Percentiles rank a stretch among this genome's conserved stretches.
phyloP scores from a whole-genome alignment of 495 filamentous ascomycete genomes.

The Xylaria nigripes region DNA sequence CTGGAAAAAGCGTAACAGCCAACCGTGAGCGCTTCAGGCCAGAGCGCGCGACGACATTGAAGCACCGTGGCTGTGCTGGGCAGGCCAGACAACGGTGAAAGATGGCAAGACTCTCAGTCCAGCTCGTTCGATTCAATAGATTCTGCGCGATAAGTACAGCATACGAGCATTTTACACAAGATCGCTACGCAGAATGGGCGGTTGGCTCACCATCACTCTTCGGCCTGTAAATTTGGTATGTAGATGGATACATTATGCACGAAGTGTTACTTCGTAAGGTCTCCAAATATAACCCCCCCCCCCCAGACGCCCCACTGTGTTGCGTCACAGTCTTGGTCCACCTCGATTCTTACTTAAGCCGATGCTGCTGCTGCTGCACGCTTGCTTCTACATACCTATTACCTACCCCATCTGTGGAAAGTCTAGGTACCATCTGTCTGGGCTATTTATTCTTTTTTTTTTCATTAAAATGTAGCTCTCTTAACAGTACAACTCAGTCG shows the following conservation, averaged over 20 bases:
- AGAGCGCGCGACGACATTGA: background rate
- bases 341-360: background rate
- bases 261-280: background rate
- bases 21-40: background rate
- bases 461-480: background rate
- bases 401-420: background rate
- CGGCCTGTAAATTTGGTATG: no score
- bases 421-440: background rate
- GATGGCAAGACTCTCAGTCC: background rate
- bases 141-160: background rate
- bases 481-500: constrained; percentile 4
- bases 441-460: constrained; percentile 6
- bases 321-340: background rate
- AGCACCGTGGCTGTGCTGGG: background rate
- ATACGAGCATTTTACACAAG: background rate
- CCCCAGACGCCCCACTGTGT: background rate
- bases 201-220: no score
- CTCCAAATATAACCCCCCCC: no score
- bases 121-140: background rate
- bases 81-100: background rate
- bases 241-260: no score
- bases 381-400: no score
- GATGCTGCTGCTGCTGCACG: no score
- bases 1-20: background rate
- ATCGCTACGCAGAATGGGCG: no score